Percentiles rank a stretch among this genome's conserved stretches.
Evolutionary conservation across 345 rosid species (phyloP).

Genomic region (Salix purpurea): DNA sequence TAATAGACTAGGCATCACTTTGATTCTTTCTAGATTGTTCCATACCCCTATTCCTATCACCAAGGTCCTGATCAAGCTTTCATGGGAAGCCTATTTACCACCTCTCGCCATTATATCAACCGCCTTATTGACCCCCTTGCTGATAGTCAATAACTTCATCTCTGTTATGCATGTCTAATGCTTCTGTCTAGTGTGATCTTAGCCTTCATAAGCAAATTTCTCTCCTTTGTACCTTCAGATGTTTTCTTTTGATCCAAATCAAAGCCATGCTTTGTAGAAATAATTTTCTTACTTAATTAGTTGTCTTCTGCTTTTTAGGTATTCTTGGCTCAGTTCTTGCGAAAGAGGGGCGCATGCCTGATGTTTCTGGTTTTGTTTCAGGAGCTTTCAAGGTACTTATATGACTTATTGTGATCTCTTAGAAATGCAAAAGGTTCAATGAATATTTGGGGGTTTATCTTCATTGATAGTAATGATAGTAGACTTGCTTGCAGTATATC

Average conservation of each 20-base stretch:
- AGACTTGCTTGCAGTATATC: not conserved
- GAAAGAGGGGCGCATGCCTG: slow-evolving; percentile 54
- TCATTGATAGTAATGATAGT: not conserved
- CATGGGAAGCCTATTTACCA: not conserved
- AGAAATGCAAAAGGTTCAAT: not conserved
- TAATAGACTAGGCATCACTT: not conserved
- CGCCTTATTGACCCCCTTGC: not conserved
- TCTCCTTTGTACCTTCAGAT: not conserved
- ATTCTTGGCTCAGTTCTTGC: slow-evolving; percentile 79
- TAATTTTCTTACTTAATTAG: not conserved
- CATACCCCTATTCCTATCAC: not conserved
- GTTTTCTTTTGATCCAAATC: not conserved
- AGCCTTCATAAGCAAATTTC: not conserved
- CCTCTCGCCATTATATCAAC: not conserved
- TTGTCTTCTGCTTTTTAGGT: slow-evolving; percentile 38
- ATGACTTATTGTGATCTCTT: slow-evolving; percentile 4
- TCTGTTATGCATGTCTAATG: not conserved
- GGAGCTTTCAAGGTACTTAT: slow-evolving; percentile 73
- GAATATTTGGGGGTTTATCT: not conserved
- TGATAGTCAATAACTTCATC: not conserved
- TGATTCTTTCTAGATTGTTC: not conserved
- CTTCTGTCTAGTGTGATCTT: not conserved
- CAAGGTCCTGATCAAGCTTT: not conserved
- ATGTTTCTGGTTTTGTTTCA: slow-evolving; percentile 50
- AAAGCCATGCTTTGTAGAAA: not conserved